Conservation (phyloP, 2,329 filamentous ascomycete genomes). For the Venturia oleaginea region DNA sequence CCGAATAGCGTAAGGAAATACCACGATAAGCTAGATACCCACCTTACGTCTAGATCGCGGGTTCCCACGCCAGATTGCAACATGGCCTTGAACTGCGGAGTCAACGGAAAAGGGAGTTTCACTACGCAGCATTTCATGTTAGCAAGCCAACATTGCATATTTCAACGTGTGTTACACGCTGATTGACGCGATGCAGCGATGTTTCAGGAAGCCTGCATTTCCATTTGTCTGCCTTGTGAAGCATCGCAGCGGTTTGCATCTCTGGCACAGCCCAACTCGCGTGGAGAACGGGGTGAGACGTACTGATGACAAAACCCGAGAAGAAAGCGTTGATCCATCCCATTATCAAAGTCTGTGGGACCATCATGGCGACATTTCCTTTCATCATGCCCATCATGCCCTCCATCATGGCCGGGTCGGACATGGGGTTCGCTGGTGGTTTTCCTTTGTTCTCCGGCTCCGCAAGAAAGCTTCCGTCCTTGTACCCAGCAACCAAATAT, state of each 20-base stretch:
- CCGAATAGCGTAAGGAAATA: conserved; percentile 98
- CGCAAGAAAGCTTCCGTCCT: conserved; percentile 81
- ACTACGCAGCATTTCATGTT: conserved; percentile 43
- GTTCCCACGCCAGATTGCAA: conserved; percentile 94
- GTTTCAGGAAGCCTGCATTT: neutral
- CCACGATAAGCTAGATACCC: conserved; percentile 98
- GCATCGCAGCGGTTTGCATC: neutral
- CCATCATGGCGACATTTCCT: conserved; percentile 99
- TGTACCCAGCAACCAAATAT: conserved; percentile 69
- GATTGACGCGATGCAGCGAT: conserved; percentile 1
- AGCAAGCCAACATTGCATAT: conserved; percentile 16
- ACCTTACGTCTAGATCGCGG: conserved; percentile 89
- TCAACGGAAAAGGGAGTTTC: conserved; percentile 95
- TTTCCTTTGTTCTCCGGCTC: conserved; percentile 79
- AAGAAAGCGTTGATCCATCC: conserved; percentile 99
- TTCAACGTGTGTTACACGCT: neutral
- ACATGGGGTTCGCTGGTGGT: conserved; percentile 86
- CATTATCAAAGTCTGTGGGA: conserved; percentile 98
- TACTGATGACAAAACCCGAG: conserved; percentile 94
- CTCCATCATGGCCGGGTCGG: conserved; percentile 93
- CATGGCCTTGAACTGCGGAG: conserved; percentile 99
- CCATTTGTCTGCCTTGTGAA: conserved; percentile 1
- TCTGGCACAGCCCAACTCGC: neutral
- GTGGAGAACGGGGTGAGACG: conserved; percentile 25
- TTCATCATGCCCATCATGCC: conserved; percentile 99